Percentiles rank a stretch among this genome's conserved stretches.
Evolutionary conservation across 208 protist genomes (phyloP).

Genomic region (Leishmania mexicana): DNA sequence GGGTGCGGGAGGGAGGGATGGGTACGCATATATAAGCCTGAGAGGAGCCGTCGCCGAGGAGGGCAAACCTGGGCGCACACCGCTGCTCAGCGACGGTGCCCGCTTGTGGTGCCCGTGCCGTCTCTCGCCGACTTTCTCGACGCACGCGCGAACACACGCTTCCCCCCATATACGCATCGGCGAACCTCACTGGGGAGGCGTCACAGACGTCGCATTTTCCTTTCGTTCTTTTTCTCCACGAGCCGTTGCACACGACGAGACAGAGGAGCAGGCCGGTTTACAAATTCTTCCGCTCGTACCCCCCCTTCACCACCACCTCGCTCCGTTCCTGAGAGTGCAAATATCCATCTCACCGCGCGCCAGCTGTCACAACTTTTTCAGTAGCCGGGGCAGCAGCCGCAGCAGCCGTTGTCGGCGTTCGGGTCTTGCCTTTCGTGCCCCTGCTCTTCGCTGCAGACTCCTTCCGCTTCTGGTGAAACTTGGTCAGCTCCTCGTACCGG

Average conservation of each 20-base stretch:
- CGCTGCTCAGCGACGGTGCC: not conserved
- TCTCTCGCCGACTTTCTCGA: not conserved
- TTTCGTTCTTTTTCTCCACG: not conserved
- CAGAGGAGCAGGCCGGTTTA: not conserved
- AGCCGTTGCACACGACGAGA: not conserved
- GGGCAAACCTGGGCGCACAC: not conserved
- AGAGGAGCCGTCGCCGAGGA: not conserved
- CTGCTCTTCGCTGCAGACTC: not conserved
- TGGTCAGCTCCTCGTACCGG: constrained; percentile 20
- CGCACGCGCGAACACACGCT: not conserved
- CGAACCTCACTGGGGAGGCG: not conserved
- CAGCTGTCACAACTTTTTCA: not conserved
- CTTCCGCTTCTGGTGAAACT: constrained; percentile 16
- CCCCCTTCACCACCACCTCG: not conserved
- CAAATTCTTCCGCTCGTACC: not conserved
- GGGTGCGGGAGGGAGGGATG: not conserved
- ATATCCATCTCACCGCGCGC: not conserved
- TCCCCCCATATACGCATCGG: not conserved
- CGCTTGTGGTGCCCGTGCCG: not conserved
- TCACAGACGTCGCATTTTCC: not conserved
- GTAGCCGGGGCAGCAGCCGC: not conserved
- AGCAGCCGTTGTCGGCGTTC: not conserved
- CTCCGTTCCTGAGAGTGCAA: not conserved
- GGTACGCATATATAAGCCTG: not conserved
- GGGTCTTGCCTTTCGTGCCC: not conserved